phyloP scores from a whole-genome alignment of 1,284 basidiomycete species.

The Moesziomyces sp. region DNA sequence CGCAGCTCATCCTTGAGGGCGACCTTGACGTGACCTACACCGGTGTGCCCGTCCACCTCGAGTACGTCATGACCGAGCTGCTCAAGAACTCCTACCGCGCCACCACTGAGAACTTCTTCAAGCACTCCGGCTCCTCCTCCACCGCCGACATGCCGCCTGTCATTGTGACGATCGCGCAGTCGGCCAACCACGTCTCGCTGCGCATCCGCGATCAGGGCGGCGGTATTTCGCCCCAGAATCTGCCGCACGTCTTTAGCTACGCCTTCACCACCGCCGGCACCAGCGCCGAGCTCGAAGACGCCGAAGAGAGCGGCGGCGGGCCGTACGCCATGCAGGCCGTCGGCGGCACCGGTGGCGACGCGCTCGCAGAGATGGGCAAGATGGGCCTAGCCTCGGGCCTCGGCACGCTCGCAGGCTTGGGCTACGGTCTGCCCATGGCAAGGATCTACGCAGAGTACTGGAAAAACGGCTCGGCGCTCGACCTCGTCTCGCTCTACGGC shows the following conservation, averaged over 20 bases:
- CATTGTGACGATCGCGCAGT: slow-evolving; percentile 76
- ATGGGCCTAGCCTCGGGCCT: slow-evolving; percentile 79
- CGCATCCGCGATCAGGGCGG: slow-evolving; percentile 87
- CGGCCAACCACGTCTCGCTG: slow-evolving; percentile 76
- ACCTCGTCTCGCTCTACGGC: slow-evolving; percentile 31
- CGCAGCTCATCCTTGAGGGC: slow-evolving; percentile 66
- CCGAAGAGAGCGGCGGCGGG: slow-evolving; percentile 77
- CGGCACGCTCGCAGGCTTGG: slow-evolving; percentile 83
- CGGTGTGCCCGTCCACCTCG: slow-evolving; percentile 86
- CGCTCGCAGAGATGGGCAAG: slow-evolving; percentile 73
- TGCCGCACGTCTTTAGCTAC: slow-evolving; percentile 85
- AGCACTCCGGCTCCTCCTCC: slow-evolving; percentile 53
- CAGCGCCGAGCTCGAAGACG: slow-evolving; percentile 74
- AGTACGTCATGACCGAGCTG: slow-evolving; percentile 77
- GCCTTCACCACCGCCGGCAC: slow-evolving; percentile 80
- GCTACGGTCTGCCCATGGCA: slow-evolving; percentile 79
- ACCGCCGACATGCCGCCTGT: slow-evolving; percentile 72
- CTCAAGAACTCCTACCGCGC: slow-evolving; percentile 89
- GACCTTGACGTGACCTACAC: slow-evolving; percentile 70
- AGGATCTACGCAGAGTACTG: slow-evolving; percentile 76
- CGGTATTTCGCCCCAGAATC: slow-evolving; percentile 79
- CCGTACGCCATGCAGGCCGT: slow-evolving; percentile 76
- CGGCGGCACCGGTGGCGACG: slow-evolving; percentile 72
- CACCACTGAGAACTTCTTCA: slow-evolving; percentile 69
- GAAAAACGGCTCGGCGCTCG: slow-evolving; percentile 41